A percentile compares a stretch with the other conserved stretches of the same genome.
These are phyloP conservation scores for Sporothrix curviconia DNA, from an alignment of 2,329 filamentous ascomycete genomes.

Conservation along the genomic window DNA sequence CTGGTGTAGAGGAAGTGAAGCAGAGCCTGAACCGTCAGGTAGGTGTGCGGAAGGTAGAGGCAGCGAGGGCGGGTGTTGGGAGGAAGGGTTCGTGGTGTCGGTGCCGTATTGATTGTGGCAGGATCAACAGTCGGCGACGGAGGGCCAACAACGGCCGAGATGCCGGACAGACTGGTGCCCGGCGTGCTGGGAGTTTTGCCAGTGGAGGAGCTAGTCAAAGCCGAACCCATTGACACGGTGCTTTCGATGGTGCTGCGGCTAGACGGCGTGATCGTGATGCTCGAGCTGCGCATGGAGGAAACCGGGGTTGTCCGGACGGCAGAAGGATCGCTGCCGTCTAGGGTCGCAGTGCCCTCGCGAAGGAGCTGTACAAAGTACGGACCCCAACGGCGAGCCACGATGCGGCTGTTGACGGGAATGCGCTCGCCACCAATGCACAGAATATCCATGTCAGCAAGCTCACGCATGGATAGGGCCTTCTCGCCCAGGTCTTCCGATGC, in stretches of 20 bases:
- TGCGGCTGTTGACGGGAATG: constrained; percentile 86
- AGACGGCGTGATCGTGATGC: constrained; percentile 73
- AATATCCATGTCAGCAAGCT: constrained; percentile 94
- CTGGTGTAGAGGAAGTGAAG: constrained; percentile 93
- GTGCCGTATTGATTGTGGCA: constrained; percentile 46
- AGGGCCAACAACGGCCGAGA: constrained; percentile 19
- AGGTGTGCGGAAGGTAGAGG: constrained; percentile 88
- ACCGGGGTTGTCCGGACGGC: constrained; percentile 63
- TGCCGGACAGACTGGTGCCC: constrained; percentile 38
- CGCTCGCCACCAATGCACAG: constrained; percentile 84
- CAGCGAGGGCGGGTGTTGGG: constrained; percentile 68
- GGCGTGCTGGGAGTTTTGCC: constrained; percentile 38
- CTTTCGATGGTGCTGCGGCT: constrained; percentile 47
- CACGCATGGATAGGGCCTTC: constrained; percentile 69
- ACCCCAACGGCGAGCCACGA: constrained; percentile 84
- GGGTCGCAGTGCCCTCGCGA: constrained; percentile 67
- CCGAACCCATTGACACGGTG: constrained; percentile 36
- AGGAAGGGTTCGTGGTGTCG: constrained; percentile 51
- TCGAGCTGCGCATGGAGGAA: constrained; percentile 66
- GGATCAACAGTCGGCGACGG: constrained; percentile 35
- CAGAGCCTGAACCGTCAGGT: constrained; percentile 80
- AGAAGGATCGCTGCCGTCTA: constrained; percentile 66
- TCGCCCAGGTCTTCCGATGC: constrained; percentile 82
- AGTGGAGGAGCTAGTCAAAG: constrained; percentile 30
- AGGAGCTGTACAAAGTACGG: constrained; percentile 92